Evolutionary conservation across 1,139 yeast species (phyloP).

Genomic region (Yamadazyma dushanensis): DNA sequence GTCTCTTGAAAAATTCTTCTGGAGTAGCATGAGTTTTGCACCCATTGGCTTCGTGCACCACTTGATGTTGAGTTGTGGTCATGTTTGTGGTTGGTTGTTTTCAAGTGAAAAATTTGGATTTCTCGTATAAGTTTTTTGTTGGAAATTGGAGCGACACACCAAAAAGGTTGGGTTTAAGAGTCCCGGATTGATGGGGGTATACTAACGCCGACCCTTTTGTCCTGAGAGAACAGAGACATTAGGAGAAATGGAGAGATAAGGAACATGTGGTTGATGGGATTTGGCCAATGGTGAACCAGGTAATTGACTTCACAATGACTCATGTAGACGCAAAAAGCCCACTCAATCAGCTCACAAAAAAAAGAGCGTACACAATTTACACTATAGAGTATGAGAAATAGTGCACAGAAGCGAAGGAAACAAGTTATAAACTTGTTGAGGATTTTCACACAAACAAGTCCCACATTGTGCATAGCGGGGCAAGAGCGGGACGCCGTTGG

Average conservation of each 20-base stretch:
- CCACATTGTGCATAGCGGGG: too few species aligned
- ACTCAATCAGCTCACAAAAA: too few species aligned
- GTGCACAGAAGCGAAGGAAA: too few species aligned
- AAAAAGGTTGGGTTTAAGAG: constrained; percentile 3
- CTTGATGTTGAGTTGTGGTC: constrained; percentile 29
- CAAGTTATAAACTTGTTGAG: too few species aligned
- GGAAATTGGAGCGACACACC: constrained; percentile 5
- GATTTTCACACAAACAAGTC: too few species aligned
- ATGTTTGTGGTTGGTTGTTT: constrained; percentile 3
- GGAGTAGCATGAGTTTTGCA: constrained; percentile 69
- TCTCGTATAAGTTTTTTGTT: constrained; percentile 7
- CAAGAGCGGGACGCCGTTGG: constrained; percentile 1
- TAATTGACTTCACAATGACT: too few species aligned
- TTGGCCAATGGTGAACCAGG: too few species aligned
- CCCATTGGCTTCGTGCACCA: constrained; percentile 83
- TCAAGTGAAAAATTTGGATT: constrained; percentile 1
- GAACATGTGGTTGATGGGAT: too few species aligned
- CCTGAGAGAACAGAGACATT: neutral
- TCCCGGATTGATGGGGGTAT: neutral
- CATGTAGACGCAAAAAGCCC: too few species aligned
- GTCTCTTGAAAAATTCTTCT: constrained; percentile 69
- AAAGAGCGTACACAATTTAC: too few species aligned
- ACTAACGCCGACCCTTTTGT: neutral
- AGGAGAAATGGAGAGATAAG: neutral
- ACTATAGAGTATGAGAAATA: too few species aligned